Evolutionary conservation across 1,284 basidiomycete genomes (phyloP).

Genomic region (Sporisorium iseilematis-ciliati): DNA sequence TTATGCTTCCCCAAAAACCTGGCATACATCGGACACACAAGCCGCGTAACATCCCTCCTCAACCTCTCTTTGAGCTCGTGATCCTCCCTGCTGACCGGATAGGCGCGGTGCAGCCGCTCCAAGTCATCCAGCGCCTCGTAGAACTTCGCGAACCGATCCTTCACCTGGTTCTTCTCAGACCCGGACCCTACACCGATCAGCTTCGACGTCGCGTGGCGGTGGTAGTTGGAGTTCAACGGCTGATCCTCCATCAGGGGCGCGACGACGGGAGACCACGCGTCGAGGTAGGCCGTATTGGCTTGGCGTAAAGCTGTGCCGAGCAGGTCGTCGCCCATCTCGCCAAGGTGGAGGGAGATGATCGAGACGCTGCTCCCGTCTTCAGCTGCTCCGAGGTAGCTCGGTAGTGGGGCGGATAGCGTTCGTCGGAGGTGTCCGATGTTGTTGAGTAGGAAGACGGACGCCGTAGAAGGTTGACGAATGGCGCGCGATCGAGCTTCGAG

Average conservation of each 20-base stretch:
- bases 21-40: constrained; percentile 59
- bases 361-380: constrained; percentile 30
- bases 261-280: constrained; percentile 63
- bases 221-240: constrained; percentile 38
- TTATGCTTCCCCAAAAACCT: constrained; percentile 57
- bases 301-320: constrained; percentile 50
- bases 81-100: constrained; percentile 59
- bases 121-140: constrained; percentile 63
- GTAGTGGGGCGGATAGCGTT: constrained; percentile 32
- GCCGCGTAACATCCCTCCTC: constrained; percentile 50
- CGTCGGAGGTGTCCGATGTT: constrained; percentile 58
- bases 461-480: constrained; percentile 60
- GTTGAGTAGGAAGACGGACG: constrained; percentile 64
- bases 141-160: constrained; percentile 65
- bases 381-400: constrained; percentile 26
- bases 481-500: constrained; percentile 57
- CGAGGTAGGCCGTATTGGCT: constrained; percentile 60
- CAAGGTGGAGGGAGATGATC: constrained; percentile 46
- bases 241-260: constrained; percentile 63
- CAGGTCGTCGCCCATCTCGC: constrained; percentile 57
- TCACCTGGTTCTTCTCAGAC: constrained; percentile 60
- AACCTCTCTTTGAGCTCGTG: constrained; percentile 51
- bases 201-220: constrained; percentile 52
- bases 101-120: constrained; percentile 61
- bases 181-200: constrained; percentile 57